Evolutionary conservation across 805 yeast species (phyloP).

Genomic region (Pichia manshurica): DNA sequence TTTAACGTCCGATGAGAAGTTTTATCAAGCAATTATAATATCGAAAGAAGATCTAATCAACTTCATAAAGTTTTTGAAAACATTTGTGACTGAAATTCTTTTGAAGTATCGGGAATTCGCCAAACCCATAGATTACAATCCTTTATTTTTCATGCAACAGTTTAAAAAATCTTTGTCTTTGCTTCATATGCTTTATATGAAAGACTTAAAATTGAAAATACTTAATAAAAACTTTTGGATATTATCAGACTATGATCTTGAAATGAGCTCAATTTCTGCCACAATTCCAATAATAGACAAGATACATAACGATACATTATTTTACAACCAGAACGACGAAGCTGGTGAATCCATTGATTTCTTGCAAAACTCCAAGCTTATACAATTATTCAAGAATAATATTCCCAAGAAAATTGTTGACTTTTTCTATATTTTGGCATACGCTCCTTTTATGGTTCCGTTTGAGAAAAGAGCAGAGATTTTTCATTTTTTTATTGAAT

Average conservation of each 20-base stretch:
- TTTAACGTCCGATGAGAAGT: constrained; percentile 3
- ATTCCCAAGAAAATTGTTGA: constrained; percentile 18
- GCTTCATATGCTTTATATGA: constrained; percentile 57
- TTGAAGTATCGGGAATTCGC: constrained; percentile 5
- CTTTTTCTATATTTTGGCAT: constrained; percentile 49
- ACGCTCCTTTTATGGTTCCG: constrained; percentile 74
- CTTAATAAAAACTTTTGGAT: constrained; percentile 53
- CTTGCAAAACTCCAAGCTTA: constrained; percentile 4
- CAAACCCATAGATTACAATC: neutral
- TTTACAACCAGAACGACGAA: constrained; percentile 9
- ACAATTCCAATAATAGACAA: constrained; percentile 18
- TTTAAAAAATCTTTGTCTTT: constrained; percentile 24
- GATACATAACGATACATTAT: constrained; percentile 11
- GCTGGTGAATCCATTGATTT: neutral
- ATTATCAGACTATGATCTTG: constrained; percentile 19
- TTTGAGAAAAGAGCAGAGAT: constrained; percentile 69
- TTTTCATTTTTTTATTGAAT: constrained; percentile 56
- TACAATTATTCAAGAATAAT: constrained; percentile 11
- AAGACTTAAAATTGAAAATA: constrained; percentile 57
- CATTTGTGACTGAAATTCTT: neutral
- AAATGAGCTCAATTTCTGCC: constrained; percentile 18
- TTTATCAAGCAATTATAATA: neutral
- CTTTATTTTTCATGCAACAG: neutral
- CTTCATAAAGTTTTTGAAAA: constrained; percentile 4
- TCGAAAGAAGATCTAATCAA: neutral